Percentiles rank a stretch among this genome's conserved stretches.
phyloP scores from a whole-genome alignment of 768 basidiomycete species.

The Rhizopogon vulgaris region DNA sequence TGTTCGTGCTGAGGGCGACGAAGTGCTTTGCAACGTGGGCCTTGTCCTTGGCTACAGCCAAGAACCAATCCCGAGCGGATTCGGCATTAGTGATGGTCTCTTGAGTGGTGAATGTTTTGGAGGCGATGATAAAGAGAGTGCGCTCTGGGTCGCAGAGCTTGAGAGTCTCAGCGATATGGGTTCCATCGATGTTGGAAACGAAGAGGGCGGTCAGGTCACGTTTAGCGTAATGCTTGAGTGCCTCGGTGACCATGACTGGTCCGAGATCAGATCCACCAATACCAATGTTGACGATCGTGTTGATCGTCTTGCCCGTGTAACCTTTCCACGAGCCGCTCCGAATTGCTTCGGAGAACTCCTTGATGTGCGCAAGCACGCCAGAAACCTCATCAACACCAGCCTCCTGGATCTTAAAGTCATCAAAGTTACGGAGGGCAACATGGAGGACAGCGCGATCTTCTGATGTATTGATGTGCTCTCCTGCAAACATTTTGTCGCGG shows the following conservation, averaged over 20 bases:
- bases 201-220: conserved; percentile 84
- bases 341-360: conserved; percentile 79
- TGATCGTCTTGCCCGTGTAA: conserved; percentile 93
- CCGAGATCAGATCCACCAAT: conserved; percentile 98
- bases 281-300: conserved; percentile 95
- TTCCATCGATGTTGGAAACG: conserved; percentile 97
- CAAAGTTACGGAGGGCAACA: conserved; percentile 79
- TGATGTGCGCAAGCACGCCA: conserved; percentile 85
- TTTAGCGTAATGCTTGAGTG: conserved; percentile 88
- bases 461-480: conserved; percentile 97
- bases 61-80: conserved; percentile 93
- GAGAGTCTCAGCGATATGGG: conserved; percentile 88
- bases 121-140: conserved; percentile 97
- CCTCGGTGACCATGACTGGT: conserved; percentile 99
- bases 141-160: conserved; percentile 79
- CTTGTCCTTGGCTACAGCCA: conserved; percentile 74
- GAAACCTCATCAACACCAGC: conserved; percentile 77
- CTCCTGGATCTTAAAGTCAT: conserved; percentile 77
- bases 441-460: conserved; percentile 97
- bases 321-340: conserved; percentile 91
- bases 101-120: conserved; percentile 99
- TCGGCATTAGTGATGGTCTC: conserved; percentile 99
- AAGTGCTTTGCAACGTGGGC: conserved; percentile 97
- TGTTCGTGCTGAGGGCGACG: conserved; percentile 96
- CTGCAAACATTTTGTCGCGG: conserved; percentile 91